Percentiles rank a stretch among this genome's conserved stretches.
These are phyloP conservation scores for Rhytidiadelphus loreus DNA, from an alignment of 225 moss, liverwort and hornwort genomes.

Conservation along the genomic window DNA sequence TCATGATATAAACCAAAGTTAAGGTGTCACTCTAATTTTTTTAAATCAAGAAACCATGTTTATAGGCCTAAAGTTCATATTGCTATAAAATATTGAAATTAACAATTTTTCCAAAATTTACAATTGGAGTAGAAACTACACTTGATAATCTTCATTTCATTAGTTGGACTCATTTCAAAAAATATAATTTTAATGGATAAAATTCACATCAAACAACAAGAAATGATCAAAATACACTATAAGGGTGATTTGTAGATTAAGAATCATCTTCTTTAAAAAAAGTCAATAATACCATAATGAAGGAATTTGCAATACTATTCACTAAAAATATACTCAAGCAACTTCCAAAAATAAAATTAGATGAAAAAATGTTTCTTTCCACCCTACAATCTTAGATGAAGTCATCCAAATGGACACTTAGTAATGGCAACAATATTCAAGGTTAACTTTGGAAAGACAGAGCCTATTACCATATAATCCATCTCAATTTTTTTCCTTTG, in stretches of 20 bases:
- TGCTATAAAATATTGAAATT: neutral
- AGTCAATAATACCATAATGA: neutral
- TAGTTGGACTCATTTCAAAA: neutral
- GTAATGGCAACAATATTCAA: fast-evolving
- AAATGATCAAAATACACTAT: neutral
- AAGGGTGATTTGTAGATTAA: neutral
- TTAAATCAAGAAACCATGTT: neutral
- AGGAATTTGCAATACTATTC: neutral
- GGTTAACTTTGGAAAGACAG: no score
- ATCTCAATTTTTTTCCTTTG: neutral
- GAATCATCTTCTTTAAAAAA: neutral
- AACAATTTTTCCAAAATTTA: neutral
- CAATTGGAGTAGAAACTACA: neutral
- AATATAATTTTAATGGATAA: neutral
- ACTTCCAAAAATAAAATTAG: no score
- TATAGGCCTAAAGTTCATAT: neutral
- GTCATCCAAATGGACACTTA: no score
- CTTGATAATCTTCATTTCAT: neutral
- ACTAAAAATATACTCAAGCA: neutral
- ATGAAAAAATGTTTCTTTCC: no score
- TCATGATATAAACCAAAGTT: neutral
- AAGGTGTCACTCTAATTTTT: fast-evolving
- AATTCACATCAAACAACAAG: neutral
- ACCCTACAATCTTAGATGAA: no score
- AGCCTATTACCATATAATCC: neutral